Percentiles rank a stretch among this genome's conserved stretches.
Evolutionary conservation across 257 asterid species (phyloP).

Genomic region (Solanum chmielewskii): DNA sequence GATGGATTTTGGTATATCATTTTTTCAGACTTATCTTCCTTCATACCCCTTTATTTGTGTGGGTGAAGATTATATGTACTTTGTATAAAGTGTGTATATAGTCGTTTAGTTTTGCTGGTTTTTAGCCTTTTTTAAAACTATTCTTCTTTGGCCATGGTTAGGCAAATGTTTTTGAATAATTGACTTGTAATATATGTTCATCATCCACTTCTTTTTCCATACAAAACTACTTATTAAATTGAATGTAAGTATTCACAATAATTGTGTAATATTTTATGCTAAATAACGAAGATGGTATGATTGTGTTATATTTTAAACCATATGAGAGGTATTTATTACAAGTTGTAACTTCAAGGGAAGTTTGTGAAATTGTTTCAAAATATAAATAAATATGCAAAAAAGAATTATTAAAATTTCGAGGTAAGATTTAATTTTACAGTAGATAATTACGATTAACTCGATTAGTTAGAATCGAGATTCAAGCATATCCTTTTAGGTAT

Average conservation of each 20-base stretch:
- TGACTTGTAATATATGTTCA: not conserved
- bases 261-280: too few species aligned
- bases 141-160: not conserved
- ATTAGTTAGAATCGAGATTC: not conserved
- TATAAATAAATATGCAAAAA: not conserved
- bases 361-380: not conserved
- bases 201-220: not conserved
- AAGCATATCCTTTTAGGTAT: not conserved
- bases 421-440: not conserved
- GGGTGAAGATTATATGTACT: not conserved
- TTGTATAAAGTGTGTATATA: not conserved
- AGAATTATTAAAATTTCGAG: not conserved
- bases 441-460: not conserved
- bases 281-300: not conserved
- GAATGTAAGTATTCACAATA: not conserved
- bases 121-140: not conserved
- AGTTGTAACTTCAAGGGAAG: not conserved
- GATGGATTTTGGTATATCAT: not conserved
- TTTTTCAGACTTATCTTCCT: not conserved
- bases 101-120: not conserved
- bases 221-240: not conserved
- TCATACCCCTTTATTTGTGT: slow-evolving; percentile 1
- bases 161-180: not conserved
- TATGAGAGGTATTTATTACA: not conserved
- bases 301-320: not conserved